Evolutionary conservation across 208 protist species (phyloP).

Genomic region (Endotrypanum monterogeii): DNA sequence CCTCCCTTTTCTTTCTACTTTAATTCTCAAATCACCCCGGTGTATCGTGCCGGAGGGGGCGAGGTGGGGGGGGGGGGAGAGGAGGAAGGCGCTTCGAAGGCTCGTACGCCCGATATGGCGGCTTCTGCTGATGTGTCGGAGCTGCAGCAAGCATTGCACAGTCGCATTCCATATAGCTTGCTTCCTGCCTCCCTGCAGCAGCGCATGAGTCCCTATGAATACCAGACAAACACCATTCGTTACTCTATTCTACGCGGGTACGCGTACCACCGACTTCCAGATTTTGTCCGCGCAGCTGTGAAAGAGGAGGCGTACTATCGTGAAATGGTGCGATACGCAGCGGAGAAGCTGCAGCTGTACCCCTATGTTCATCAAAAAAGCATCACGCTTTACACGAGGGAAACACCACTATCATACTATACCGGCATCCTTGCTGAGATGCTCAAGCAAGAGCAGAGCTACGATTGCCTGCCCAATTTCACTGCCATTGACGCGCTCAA

Average conservation of each 20-base stretch:
- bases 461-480: slow-evolving; percentile 97
- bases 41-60: too few species aligned
- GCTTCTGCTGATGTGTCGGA: slow-evolving; percentile 39
- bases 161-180: slow-evolving; percentile 50
- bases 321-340: slow-evolving; percentile 57
- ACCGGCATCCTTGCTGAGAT: slow-evolving; percentile 65
- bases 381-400: slow-evolving; percentile 61
- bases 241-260: slow-evolving; percentile 55
- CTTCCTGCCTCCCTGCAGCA: slow-evolving; percentile 67
- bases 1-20: too few species aligned
- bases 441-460: slow-evolving; percentile 81
- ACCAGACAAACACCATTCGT: slow-evolving; percentile 41
- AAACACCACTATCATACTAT: slow-evolving; percentile 84
- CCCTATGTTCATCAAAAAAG: slow-evolving; percentile 70
- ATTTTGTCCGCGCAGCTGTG: slow-evolving; percentile 44
- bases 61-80: too few species aligned
- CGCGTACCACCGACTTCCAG: slow-evolving; percentile 69
- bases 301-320: slow-evolving; percentile 77
- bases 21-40: too few species aligned
- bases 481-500: slow-evolving; percentile 95
- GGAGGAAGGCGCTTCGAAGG: too few species aligned
- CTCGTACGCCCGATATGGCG: slow-evolving; percentile 10
- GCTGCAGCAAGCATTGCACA: slow-evolving; percentile 60
- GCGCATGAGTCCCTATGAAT: slow-evolving; percentile 55
- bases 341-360: slow-evolving; percentile 72